Evolutionary conservation across 2,329 filamentous ascomycete species (phyloP).

Genomic region (Tolypocladium sp.): DNA sequence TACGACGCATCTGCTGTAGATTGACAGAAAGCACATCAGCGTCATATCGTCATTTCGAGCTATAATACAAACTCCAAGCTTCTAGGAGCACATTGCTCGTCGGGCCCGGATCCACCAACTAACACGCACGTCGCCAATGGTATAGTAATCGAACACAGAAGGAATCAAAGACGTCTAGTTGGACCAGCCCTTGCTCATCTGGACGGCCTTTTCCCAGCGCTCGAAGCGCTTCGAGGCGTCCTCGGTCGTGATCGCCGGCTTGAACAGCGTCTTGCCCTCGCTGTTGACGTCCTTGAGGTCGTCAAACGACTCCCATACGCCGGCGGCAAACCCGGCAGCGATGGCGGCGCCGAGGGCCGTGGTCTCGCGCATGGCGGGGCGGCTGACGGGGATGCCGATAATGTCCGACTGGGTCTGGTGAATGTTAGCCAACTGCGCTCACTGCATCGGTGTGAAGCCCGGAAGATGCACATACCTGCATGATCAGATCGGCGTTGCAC

Average conservation of each 20-base stretch:
- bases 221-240: slow-evolving; percentile 55
- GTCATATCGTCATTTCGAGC: neutral
- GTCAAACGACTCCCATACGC: slow-evolving; percentile 64
- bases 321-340: slow-evolving; percentile 69
- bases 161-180: slow-evolving; percentile 11
- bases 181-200: slow-evolving; percentile 70
- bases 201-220: slow-evolving; percentile 67
- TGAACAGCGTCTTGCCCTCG: slow-evolving; percentile 59
- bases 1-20: neutral
- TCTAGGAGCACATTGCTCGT: neutral
- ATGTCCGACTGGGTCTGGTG: slow-evolving; percentile 65
- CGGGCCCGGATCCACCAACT: neutral
- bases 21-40: neutral
- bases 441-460: neutral
- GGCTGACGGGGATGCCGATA: slow-evolving; percentile 68
- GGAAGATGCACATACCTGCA: slow-evolving; percentile 43
- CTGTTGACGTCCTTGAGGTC: slow-evolving; percentile 65
- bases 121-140: neutral
- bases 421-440: neutral
- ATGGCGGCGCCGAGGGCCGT: slow-evolving; percentile 76
- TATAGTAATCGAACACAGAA: neutral
- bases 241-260: slow-evolving; percentile 51
- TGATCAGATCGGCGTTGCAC: slow-evolving; percentile 71
- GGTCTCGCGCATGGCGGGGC: slow-evolving; percentile 75
- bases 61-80: neutral